Evolutionary conservation across 1,284 basidiomycete species (phyloP).

Genomic region (Apiotrichum brassicae): DNA sequence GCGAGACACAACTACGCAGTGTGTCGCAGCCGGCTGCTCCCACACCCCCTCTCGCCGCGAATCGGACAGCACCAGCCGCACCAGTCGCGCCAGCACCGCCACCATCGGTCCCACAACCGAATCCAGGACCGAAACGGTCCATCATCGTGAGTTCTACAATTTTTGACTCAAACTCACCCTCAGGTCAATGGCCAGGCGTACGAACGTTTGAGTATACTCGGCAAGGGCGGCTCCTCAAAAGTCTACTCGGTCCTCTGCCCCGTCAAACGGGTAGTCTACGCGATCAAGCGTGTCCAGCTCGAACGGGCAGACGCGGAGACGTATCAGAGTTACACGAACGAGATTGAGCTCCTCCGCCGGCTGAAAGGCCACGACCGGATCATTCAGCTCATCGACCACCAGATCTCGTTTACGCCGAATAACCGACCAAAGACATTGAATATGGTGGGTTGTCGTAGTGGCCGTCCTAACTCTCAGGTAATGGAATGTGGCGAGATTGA

Average conservation of each 20-base stretch:
- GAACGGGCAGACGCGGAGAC: conserved; percentile 80
- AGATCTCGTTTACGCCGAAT: conserved; percentile 56
- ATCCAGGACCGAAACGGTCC: conserved; percentile 15
- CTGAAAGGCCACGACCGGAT: conserved; percentile 81
- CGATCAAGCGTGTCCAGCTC: conserved; percentile 79
- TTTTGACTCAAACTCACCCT: neutral
- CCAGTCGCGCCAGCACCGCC: neutral
- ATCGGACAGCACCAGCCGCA: neutral
- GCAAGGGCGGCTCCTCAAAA: conserved; percentile 86
- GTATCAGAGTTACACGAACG: conserved; percentile 86
- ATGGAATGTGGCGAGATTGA: conserved; percentile 94
- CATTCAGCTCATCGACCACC: conserved; percentile 80
- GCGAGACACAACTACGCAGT: neutral
- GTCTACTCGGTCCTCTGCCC: conserved; percentile 80
- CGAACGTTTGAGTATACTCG: conserved; percentile 74
- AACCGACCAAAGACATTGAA: conserved; percentile 63
- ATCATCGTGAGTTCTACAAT: conserved; percentile 21
- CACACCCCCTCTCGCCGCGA: neutral
- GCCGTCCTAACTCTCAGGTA: conserved; percentile 46
- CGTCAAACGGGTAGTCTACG: conserved; percentile 65
- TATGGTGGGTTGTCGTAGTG: conserved; percentile 51
- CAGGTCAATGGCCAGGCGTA: conserved; percentile 75
- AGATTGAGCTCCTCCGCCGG: conserved; percentile 79
- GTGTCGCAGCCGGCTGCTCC: neutral
- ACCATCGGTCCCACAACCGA: neutral